Base-by-base conservation (phyloP, 371 early-diverging fungal genomes). In the Enterospora canceri region DNA sequence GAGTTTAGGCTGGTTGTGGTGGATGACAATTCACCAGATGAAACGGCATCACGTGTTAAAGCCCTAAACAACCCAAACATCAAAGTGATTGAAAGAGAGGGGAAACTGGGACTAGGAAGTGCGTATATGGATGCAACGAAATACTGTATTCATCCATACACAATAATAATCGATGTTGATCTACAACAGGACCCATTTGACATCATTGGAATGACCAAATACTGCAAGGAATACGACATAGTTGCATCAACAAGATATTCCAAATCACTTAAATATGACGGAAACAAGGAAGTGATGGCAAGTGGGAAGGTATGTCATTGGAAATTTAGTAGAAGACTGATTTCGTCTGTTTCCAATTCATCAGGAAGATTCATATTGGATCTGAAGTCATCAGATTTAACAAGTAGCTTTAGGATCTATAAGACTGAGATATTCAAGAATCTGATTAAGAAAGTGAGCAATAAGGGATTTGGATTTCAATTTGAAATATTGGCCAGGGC, bases 401-500 rank as follows among this genome's bases (percentile, higher is more conserved):
- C 97, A 12, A 93, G 95, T 40, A 87, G 88, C 70, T 97, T 91
- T 86, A 86, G 94, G 58, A 80, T 95, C 48, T 97, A 97, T 82
- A 91, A 89, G 80, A 91, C 87, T 75, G 85, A 87, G 40, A 90
- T 91, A 0, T 82, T 97, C 29, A 79, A 84, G 57, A 80, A 85
- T 65, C 82, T 94, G 70, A 90, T 94, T 69, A 78, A 85, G 32
- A 87, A 86, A 2, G 89, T 89, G 1, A 83, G 87, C 23, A 87
- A 91, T 35, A 90, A 91, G 78, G 96, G 97, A 3, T 97, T 94
- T 75, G 92, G 94, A 2, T 93, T 94, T 83, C 97, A 97, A 79
- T 94, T 94, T 94, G 97, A 97, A 79, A 90, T 94, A 87, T 93
- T 97, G 86, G 89, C 91, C 18, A 85, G 93, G 34, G 94, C 94